A percentile compares a stretch with the other conserved stretches of the same genome.
phyloP scores from a whole-genome alignment of 2,329 filamentous ascomycete genomes.

The Aspergillus alliaceus region DNA sequence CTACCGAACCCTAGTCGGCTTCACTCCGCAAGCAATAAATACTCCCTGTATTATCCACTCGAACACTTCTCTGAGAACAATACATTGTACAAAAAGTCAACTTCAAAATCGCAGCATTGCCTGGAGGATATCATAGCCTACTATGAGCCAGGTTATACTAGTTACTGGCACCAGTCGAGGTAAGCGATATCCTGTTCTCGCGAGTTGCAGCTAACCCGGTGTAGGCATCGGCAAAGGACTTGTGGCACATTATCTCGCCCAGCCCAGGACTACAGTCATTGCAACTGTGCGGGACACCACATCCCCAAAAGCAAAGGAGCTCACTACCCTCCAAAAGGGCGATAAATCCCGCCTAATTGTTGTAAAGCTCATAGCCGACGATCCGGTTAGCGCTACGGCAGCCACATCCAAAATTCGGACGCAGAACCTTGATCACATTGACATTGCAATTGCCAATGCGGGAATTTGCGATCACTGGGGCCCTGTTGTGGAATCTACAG shows the following conservation, averaged over 20 bases:
- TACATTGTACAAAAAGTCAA: too few relatives aligned
- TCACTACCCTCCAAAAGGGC: background rate
- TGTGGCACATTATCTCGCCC: background rate
- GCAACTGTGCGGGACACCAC: constrained; percentile 6
- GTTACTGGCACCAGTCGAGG: too few relatives aligned
- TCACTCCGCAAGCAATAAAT: too few relatives aligned
- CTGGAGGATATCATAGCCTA: too few relatives aligned
- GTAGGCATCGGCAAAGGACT: constrained; percentile 13
- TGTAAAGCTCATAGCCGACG: background rate
- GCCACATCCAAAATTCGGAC: background rate
- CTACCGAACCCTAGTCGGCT: too few relatives aligned
- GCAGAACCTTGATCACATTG: constrained; percentile 10
- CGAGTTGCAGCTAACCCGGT: too few relatives aligned
- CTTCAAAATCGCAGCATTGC: too few relatives aligned
- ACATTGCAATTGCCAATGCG: constrained; percentile 44
- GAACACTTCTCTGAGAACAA: too few relatives aligned
- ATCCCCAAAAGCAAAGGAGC: background rate
- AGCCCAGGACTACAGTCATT: constrained; percentile 9
- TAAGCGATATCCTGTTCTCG: too few relatives aligned
- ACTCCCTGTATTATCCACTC: too few relatives aligned
- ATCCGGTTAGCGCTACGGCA: background rate
- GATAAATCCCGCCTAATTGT: constrained; percentile 1
- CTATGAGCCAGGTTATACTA: too few relatives aligned
- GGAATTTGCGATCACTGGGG: constrained; percentile 40
- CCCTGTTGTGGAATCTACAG: constrained; percentile 31